Conservation (phyloP, 1,284 basidiomycete species). For the Microbotryum saponariae region DNA sequence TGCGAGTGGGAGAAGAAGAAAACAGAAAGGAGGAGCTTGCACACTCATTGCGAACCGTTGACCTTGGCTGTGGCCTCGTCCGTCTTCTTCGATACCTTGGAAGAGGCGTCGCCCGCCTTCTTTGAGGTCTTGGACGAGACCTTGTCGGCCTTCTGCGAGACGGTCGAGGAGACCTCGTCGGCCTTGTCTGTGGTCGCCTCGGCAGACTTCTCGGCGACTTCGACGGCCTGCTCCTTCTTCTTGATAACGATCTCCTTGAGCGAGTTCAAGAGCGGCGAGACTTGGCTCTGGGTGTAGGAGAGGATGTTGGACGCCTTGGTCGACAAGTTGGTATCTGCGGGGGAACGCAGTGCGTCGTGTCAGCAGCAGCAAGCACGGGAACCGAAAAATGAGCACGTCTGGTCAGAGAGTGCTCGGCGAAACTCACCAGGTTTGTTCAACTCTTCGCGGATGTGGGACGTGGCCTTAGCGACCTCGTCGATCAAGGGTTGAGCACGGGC, state of each 20-base stretch:
- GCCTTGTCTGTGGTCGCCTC: background rate
- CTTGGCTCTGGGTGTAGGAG: constrained; percentile 23
- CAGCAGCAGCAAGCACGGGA: background rate
- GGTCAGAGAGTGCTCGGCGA: background rate
- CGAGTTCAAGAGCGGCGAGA: constrained; percentile 20
- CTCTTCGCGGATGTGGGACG: constrained; percentile 21
- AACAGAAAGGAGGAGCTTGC: no score
- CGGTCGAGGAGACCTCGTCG: no score
- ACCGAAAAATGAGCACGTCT: no score
- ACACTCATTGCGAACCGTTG: no score
- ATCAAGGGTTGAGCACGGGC: constrained; percentile 18
- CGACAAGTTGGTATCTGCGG: constrained; percentile 16
- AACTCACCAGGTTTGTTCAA: constrained; percentile 13
- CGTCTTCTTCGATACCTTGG: no score
- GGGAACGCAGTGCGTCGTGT: background rate
- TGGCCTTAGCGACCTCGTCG: constrained; percentile 13
- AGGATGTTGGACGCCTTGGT: constrained; percentile 24
- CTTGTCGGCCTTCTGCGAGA: no score
- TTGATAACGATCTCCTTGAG: constrained; percentile 14
- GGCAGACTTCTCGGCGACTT: background rate
- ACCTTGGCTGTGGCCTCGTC: no score
- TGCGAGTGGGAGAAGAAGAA: no score
- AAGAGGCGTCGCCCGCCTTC: no score
- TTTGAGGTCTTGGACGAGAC: no score
- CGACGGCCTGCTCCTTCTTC: constrained; percentile 16